Base-by-base conservation (phyloP, 495 filamentous ascomycete species). In the Aspergillus hancockii region DNA sequence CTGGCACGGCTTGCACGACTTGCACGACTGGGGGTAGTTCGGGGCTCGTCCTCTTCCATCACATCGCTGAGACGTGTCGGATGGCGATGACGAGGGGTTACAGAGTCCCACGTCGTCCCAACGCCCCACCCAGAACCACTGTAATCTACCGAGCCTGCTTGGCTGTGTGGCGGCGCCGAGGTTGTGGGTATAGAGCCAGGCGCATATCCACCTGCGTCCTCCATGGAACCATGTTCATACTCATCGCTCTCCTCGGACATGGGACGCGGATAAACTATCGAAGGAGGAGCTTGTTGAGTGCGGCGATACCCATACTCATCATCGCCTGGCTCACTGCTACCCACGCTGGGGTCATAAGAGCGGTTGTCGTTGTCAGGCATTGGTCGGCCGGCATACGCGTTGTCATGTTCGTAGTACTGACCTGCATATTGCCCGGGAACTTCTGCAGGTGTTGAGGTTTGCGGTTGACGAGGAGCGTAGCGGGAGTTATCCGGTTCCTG, bases 51-150 rank as follows among this genome's bases (percentile, higher is more conserved):
- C 57, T 84, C 81, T 52, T 98, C 94, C 10, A 94, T 80, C 12
- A 98, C 93, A 78, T 98, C 94, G 68, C 94, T 97, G 57, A 98
- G 75, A 54, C 94, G 79, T 3, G 93, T 97, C 0, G 93, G 93
- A 75, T 98, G 94, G 66, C 97, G 93, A 75, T 97, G 94, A 50
- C 93, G 81, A n/a, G 89, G 85, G 54, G 92, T 82, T 49, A 81
- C 58, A 9, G 80, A 70, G 53, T 94, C 91, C 93, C 92, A 97
- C 9, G 85, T 88, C 0, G 80, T 71, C 2, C 79, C 81, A 7
- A 61, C 62, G 9, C 87, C 86, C 75, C 88, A 94, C 13, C 85
- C 89, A 22, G 83, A 72, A 7, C 85, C 85, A 43, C 77, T 82
- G 59, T 86, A 87, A 58, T 85, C 83, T 58, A 73, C 61, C 13